Evolutionary conservation across 2,329 filamentous ascomycete genomes (phyloP), one percentile per base, ranked within the genome.

Genomic region (Cercospora brassicicola): DNA sequence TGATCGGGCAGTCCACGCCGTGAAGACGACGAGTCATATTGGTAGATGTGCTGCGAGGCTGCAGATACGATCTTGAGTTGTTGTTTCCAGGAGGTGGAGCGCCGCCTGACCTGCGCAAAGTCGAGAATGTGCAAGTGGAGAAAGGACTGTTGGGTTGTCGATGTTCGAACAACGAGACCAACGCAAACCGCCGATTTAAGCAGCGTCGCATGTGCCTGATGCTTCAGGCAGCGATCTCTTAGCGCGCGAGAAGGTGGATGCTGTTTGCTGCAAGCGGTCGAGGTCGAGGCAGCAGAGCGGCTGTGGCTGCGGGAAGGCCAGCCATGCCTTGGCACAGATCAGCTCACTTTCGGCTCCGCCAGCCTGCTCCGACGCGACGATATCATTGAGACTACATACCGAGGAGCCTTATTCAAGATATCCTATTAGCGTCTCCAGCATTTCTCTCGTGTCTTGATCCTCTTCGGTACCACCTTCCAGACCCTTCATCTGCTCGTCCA

Each of bases 401-500:
- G 10, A n/a, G 10, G 18, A 3, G 5, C n/a, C 26, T 63, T 11
- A 59, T 5, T 59, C 64, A 20, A 65, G 64, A 30, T 53, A 65
- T 4, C 67, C 67, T 26, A 86, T 75, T 65, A 92, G 79, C 2
- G 89, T 88, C 66, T 81, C 82, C 57, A 92, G 79, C 88, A 92
- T 91, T 67, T 91, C 90, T 73, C 85, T 86, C 66, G 77, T 84
- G 53, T 79, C 78, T 23, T 74, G 71, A 30, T 84, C 85, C n/a
- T 85, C 84, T 2, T 81, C 81, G 11, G 83, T 82, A 61, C 84
- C 83, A 6, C 84, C 84, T 63, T 85, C 83, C 30, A 90, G 84
- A 1, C 84, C 87, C 68, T 86, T 82, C 6, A 90, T 78, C 82
- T 91, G 90, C 75, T 89, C 89, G 83, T 89, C 84, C 59, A 99